Conservation (phyloP, 202 grass and related monocot genomes). For the Zizania palustris region DNA sequence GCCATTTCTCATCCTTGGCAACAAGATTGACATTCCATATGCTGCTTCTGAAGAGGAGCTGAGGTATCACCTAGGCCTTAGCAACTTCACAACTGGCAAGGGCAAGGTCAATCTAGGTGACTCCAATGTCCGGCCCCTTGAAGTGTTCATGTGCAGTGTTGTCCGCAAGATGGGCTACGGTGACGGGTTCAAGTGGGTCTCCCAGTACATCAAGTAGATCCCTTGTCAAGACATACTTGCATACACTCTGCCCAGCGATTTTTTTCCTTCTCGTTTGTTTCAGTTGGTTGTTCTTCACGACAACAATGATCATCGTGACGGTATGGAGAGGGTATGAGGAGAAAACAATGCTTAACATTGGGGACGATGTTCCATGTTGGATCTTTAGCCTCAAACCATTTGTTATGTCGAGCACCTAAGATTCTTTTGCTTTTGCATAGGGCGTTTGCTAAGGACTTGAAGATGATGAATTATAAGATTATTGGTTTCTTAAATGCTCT, state of each 20-base stretch:
- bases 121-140: conserved; percentile 79
- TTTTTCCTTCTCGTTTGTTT: conserved; percentile 53
- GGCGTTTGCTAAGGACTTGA: conserved; percentile 45
- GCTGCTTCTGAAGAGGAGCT: conserved; percentile 91
- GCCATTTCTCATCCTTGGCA: conserved; percentile 89
- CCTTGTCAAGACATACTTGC: background rate
- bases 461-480: conserved; percentile 52
- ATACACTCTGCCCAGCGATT: conserved; percentile 44
- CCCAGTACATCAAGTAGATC: conserved; percentile 93
- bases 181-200: conserved; percentile 85
- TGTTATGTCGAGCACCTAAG: conserved; percentile 49
- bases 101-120: conserved; percentile 72
- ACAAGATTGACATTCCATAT: conserved; percentile 93
- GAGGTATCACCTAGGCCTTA: conserved; percentile 82
- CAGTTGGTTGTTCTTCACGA: conserved; percentile 41
- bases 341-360: conserved; percentile 47
- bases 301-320: conserved; percentile 43
- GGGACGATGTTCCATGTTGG: conserved; percentile 42
- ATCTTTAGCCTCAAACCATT: conserved; percentile 44
- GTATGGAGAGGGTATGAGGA: conserved; percentile 50
- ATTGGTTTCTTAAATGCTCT: conserved; percentile 45
- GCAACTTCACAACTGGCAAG: conserved; percentile 91
- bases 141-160: conserved; percentile 97
- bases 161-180: conserved; percentile 94
- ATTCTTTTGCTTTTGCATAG: conserved; percentile 60